Base-by-base conservation (phyloP, 768 basidiomycete species). In the Russula olivacea region DNA sequence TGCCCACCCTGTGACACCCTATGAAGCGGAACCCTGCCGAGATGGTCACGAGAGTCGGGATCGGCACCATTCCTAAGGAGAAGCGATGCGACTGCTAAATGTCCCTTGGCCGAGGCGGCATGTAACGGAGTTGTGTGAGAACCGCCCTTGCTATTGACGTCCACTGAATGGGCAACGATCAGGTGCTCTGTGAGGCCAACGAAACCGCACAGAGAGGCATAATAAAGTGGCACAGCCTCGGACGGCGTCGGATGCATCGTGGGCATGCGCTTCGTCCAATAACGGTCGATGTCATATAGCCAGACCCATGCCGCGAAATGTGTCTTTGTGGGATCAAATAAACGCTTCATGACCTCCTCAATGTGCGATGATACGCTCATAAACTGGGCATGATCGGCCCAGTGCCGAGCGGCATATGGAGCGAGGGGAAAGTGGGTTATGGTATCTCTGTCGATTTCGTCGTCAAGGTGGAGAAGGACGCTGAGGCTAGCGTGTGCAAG, bases 241-340 rank as follows among this genome's bases (percentile, higher is more conserved):
- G 56, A 52, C 3, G 2, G 28, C 15, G 17, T 30, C 25, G 62
- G 57, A n/a, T 11, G 57, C 12, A 17, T 15, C 3, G 30, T 11
- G 40, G 36, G 6, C 49, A 57, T 52, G 7, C 28, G 36, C 14
- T 45, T 17, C 5, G 15, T 12, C 62, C 58, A 63, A 38, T 36
- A 43, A 21, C 8, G 55, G 21, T 63, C 57, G 0, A 55, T 25
- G 19, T 63, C 51, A 12, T 54, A 34, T 12, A 55, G 5, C 62
- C 62, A 63, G 15, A 59, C 17, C 62, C 62, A 63, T 15, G 47
- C 30, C 1, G 58, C 25, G 41, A 63, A 59, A 47, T 55, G 51
- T 3, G 62, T 45, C 17, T 34, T 41, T 0, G 9, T 28, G 1
- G n/a, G 52, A 14, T 63, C 52, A 11, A 63, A 63, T 2, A 63